Evolutionary conservation across 352 stramenopile species (phyloP).

Genomic region (Pythium pectinolyticum): DNA sequence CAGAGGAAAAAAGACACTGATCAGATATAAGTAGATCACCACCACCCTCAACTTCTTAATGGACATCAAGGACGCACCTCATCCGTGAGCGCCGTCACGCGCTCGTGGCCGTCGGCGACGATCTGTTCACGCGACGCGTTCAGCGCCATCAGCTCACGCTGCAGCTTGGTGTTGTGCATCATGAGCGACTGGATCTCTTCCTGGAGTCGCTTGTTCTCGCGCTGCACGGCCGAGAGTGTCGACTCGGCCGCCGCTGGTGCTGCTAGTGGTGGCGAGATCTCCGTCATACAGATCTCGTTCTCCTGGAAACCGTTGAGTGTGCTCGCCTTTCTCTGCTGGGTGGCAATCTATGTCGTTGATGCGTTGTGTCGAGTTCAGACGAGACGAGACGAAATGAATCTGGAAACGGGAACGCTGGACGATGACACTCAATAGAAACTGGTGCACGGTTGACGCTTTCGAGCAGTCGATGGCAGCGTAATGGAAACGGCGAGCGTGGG

Average conservation of each 20-base stretch:
- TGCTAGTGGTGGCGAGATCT: not conserved
- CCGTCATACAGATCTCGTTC: not conserved
- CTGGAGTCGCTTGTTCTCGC: constrained; percentile 57
- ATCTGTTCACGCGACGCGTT: constrained; percentile 50
- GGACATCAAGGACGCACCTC: constrained; percentile 28
- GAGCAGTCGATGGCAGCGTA: too few relatives aligned
- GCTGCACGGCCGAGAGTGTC: constrained; percentile 30
- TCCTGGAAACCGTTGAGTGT: too few relatives aligned
- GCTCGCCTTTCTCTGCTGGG: too few relatives aligned
- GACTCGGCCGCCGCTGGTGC: constrained; percentile 12
- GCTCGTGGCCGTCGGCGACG: constrained; percentile 37
- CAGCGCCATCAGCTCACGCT: constrained; percentile 58
- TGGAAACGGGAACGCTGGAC: too few relatives aligned
- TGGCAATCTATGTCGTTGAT: too few relatives aligned
- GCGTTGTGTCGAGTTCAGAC: too few relatives aligned
- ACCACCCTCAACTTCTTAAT: not conserved
- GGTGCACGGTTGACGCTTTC: too few relatives aligned
- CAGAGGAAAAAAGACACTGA: not conserved
- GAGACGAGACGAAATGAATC: too few relatives aligned
- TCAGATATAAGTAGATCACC: not conserved
- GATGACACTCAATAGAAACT: too few relatives aligned
- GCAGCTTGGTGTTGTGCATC: constrained; percentile 59
- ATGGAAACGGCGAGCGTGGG: not conserved
- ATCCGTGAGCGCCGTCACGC: constrained; percentile 45
- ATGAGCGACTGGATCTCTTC: constrained; percentile 62